Evolutionary conservation across 1,284 basidiomycete genomes (phyloP).

Genomic region (Cryptococcus maquisensis): DNA sequence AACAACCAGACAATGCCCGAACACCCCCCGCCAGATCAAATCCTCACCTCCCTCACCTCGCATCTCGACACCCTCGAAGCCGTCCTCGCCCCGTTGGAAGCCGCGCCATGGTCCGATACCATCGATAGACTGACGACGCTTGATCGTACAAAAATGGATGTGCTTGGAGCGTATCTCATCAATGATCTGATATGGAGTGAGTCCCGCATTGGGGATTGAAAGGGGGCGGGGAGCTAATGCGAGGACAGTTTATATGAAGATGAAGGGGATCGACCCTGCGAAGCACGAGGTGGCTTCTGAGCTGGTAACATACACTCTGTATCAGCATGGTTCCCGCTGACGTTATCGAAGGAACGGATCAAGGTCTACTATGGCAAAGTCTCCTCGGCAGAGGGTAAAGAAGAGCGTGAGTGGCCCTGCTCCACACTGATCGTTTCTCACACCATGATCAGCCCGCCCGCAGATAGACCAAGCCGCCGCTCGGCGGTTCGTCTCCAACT

Average conservation of each 20-base stretch:
- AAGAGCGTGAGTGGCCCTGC: constrained; percentile 23
- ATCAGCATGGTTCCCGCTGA: neutral
- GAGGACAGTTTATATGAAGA: constrained; percentile 41
- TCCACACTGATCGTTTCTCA: neutral
- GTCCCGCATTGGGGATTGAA: constrained; percentile 5
- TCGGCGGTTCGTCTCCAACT: constrained; percentile 33
- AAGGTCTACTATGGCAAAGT: constrained; percentile 44
- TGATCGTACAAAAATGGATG: constrained; percentile 41
- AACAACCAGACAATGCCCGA: neutral
- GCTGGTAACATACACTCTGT: constrained; percentile 22
- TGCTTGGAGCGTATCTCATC: constrained; percentile 37
- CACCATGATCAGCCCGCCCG: neutral
- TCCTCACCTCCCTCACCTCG: constrained; percentile 5
- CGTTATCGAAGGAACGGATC: constrained; percentile 28
- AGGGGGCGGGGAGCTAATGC: neutral
- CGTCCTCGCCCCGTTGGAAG: constrained; percentile 16
- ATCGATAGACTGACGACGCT: constrained; percentile 14
- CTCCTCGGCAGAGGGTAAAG: constrained; percentile 29
- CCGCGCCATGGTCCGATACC: constrained; percentile 16
- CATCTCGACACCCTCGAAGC: constrained; percentile 16
- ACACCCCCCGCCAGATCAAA: neutral
- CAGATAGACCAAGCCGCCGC: constrained; percentile 37
- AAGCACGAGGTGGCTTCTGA: constrained; percentile 40
- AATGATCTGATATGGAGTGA: constrained; percentile 46
- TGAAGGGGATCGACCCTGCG: constrained; percentile 41